Evolutionary conservation across 495 filamentous ascomycete species (phyloP), one percentile per base, ranked within the genome.

Genomic region (Penicillium canariense): DNA sequence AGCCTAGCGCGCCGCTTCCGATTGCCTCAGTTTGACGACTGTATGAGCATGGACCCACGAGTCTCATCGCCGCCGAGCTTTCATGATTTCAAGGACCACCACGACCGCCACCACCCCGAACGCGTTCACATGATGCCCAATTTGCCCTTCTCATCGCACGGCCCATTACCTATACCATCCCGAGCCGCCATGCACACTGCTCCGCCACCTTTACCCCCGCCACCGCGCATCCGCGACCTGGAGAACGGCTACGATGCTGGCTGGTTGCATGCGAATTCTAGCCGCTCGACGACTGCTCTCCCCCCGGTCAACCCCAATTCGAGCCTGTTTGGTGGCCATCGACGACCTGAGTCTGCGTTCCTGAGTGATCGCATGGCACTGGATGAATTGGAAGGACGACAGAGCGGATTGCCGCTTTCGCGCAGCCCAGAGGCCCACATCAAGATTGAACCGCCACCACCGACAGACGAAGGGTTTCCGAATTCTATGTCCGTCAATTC

Each of bases 131-230:
- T 58, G 31, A 70, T 73, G 65, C 49, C 72, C 48, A 60, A 64
- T 12, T 63, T 63, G 27, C 61, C 71, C 12, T 75, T 67, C 56
- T 64, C 74, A 49, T 68, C 70, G 22, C 67, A 66, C 51, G 72
- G 72, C 32, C 79, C 84, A 38, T 76, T 87, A 80, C 69, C 81
- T n/a, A 85, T 87, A 50, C 71, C 68, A 44, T 65, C 78, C 63
- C 55, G 74, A 73, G 55, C 76, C 45, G 69, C 62, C 49, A 72
- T 69, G 46, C 65, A 79, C 35, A 69, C 65, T 48, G 73, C 72
- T 35, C 85, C 85, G 36, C 84, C 84, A 49, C 83, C 84, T 53
- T 72, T 87, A 55, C 85, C 85, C 43, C 85, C 85, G 7, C 85
- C 84, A 7, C 68, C 75, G 55, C 68, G 74, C 48, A 78, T 86